Evolutionary conservation across 2,329 filamentous ascomycete species (phyloP).

Genomic region (Xylariaceae sp.): DNA sequence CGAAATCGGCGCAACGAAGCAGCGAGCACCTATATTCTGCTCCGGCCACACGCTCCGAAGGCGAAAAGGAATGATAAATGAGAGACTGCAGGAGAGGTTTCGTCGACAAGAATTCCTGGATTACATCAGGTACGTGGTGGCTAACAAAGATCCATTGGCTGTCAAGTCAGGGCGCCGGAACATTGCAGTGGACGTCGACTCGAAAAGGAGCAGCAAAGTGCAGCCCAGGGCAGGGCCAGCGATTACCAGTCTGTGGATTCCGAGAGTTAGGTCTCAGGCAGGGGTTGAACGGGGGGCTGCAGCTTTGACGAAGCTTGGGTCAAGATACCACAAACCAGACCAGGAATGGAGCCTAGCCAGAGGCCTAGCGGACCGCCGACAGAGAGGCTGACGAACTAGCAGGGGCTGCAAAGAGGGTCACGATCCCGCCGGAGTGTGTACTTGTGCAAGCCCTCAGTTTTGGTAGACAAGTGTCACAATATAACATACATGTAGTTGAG

Average conservation of each 20-base stretch:
- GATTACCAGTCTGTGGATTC: no score
- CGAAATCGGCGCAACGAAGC: conserved; percentile 21
- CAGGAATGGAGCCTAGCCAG: conserved; percentile 16
- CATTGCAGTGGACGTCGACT: conserved; percentile 27
- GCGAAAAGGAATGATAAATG: conserved; percentile 24
- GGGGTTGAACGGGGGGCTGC: conserved; percentile 2
- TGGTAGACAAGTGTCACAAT: no score
- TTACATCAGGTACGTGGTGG: conserved; percentile 20
- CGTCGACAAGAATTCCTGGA: conserved; percentile 30
- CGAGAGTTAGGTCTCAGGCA: no score
- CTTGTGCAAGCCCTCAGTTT: no score
- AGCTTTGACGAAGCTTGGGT: conserved; percentile 16
- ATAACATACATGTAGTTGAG: no score
- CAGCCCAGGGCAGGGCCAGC: not conserved
- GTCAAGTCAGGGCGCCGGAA: conserved; percentile 19
- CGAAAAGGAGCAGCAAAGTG: conserved; percentile 26
- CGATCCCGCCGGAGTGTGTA: not conserved
- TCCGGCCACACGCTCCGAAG: conserved; percentile 23
- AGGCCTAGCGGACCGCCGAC: no score
- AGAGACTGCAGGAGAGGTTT: conserved; percentile 23
- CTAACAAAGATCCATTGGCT: conserved; percentile 31
- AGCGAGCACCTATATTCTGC: conserved; percentile 18
- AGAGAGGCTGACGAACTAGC: conserved; percentile 21
- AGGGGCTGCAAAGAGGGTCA: conserved; percentile 1
- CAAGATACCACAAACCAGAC: conserved; percentile 7